phyloP scores from a whole-genome alignment of 176 grass and related monocot genomes.

The Typha latifolia region DNA sequence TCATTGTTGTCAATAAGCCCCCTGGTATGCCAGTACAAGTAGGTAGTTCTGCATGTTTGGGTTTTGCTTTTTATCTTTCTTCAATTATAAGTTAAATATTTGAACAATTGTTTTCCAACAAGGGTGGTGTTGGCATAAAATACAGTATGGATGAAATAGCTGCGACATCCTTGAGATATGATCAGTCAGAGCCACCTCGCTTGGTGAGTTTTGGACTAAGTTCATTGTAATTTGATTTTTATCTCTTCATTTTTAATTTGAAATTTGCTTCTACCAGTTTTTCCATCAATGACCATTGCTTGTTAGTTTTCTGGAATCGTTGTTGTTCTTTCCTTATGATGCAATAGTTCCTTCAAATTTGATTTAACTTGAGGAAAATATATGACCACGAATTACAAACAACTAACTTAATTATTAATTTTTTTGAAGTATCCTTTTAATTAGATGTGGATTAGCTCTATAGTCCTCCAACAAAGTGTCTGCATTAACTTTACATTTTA shows the following conservation, averaged over 20 bases:
- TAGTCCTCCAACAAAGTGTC: not conserved
- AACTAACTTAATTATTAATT: too few species aligned
- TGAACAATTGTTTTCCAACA: constrained; percentile 8
- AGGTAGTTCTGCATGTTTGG: constrained; percentile 16
- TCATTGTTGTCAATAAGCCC: constrained; percentile 84
- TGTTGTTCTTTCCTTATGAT: too few species aligned
- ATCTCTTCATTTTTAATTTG: not conserved
- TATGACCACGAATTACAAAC: too few species aligned
- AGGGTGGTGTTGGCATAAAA: constrained; percentile 84
- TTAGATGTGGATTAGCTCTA: not conserved
- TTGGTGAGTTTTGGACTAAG: constrained; percentile 45
- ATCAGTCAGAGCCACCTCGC: constrained; percentile 46
- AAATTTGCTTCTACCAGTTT: too few species aligned
- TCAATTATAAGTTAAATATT: not conserved
- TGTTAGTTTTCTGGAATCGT: too few species aligned
- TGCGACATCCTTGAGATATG: constrained; percentile 46
- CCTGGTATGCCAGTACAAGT: constrained; percentile 81
- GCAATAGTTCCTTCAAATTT: too few species aligned
- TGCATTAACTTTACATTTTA: not conserved
- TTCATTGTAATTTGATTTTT: constrained; percentile 12
- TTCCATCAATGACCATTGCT: too few species aligned
- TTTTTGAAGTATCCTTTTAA: not conserved
- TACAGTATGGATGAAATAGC: constrained; percentile 73
- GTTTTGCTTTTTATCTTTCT: not conserved
- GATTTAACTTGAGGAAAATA: too few species aligned